Evolutionary conservation across 2,329 filamentous ascomycete genomes (phyloP).

Genomic region (Neofusicoccum parvum): DNA sequence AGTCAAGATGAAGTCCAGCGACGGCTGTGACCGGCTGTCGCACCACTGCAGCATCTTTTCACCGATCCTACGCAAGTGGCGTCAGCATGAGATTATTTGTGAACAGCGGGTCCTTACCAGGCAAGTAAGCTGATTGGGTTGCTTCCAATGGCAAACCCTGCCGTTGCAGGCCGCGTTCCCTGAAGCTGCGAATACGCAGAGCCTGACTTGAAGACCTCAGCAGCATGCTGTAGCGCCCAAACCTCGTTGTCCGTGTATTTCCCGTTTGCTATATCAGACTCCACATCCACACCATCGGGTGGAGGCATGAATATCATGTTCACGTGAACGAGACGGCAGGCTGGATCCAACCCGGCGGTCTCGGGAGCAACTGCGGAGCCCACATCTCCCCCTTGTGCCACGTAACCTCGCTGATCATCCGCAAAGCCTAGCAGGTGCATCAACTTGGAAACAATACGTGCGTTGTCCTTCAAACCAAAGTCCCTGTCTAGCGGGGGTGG

Average conservation of each 20-base stretch:
- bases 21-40: slow-evolving; percentile 45
- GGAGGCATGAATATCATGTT: slow-evolving; percentile 20
- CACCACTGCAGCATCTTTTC: slow-evolving; percentile 61
- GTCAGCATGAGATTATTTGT: not conserved
- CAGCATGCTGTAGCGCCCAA: not conserved
- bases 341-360: slow-evolving; percentile 43
- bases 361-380: slow-evolving; percentile 49
- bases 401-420: slow-evolving; percentile 46
- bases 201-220: slow-evolving; percentile 41
- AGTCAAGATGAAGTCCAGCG: slow-evolving; percentile 50
- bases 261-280: not conserved
- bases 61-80: slow-evolving; percentile 40
- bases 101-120: slow-evolving; percentile 41
- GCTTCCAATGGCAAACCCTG: slow-evolving; percentile 57
- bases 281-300: not conserved
- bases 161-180: slow-evolving; percentile 57
- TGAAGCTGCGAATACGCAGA: slow-evolving; percentile 57
- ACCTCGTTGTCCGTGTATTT: not conserved
- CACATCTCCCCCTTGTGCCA: slow-evolving; percentile 62
- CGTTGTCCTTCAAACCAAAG: slow-evolving; percentile 44
- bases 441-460: slow-evolving; percentile 53
- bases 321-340: slow-evolving; percentile 48
- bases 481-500: slow-evolving; percentile 49
- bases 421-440: slow-evolving; percentile 58
- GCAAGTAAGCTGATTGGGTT: slow-evolving; percentile 60